These are phyloP conservation scores for Phytophthora fragariaefolia DNA, from an alignment of 352 stramenopile genomes.

Conservation along the genomic window DNA sequence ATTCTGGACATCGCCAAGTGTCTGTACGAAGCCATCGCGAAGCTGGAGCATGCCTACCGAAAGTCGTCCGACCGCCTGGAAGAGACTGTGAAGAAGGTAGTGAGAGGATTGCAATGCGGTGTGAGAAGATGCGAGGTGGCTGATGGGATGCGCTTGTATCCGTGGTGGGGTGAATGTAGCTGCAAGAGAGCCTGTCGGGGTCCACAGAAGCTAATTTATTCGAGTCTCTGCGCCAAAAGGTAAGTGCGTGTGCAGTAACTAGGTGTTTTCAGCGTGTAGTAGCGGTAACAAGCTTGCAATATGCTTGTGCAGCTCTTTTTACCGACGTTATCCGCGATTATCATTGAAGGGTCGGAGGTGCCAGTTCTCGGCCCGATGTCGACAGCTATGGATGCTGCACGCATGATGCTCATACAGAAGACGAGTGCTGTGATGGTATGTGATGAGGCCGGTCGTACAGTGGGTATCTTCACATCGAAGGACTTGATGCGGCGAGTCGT, in stretches of 20 bases:
- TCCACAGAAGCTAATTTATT: conserved; percentile 74
- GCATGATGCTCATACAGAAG: conserved; percentile 84
- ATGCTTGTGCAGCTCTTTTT: conserved; percentile 67
- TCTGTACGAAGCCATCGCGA: conserved; percentile 97
- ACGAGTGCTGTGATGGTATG: conserved; percentile 90
- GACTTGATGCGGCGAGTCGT: conserved; percentile 97
- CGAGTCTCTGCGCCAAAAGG: conserved; percentile 84
- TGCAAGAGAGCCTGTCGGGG: conserved; percentile 64
- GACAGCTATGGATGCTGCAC: conserved; percentile 71
- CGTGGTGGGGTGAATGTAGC: conserved; percentile 25
- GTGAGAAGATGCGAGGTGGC: not conserved
- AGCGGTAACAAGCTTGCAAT: conserved; percentile 1
- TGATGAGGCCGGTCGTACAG: conserved; percentile 81
- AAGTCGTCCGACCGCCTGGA: conserved; percentile 73
- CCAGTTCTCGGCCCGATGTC: conserved; percentile 59
- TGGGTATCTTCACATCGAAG: conserved; percentile 98
- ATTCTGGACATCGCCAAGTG: conserved; percentile 99
- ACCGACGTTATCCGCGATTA: conserved; percentile 83
- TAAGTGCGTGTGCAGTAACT: conserved; percentile 14
- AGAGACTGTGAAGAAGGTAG: conserved; percentile 82
- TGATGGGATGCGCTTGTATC: conserved; percentile 8
- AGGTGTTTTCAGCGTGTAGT: not conserved
- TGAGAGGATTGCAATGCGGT: not conserved
- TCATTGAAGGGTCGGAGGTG: conserved; percentile 64
- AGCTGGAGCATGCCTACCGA: conserved; percentile 93